Base-by-base conservation (phyloP, 2,329 filamentous ascomycete species). In the Exophiala sp. region DNA sequence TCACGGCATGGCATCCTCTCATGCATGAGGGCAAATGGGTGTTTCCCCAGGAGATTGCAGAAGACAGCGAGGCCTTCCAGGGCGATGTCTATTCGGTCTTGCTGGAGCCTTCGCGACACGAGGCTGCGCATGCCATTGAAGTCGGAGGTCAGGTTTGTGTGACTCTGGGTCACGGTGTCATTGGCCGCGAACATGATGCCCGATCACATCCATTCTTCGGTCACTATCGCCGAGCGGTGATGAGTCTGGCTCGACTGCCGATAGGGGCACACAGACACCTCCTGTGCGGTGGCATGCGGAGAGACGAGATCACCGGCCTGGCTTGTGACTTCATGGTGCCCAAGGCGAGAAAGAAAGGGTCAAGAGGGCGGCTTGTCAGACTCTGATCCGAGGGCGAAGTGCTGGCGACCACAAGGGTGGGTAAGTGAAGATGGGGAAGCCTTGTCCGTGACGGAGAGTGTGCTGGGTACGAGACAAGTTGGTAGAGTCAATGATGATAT, bases 1-100 rank as follows among this genome's bases (percentile, higher is more conserved):
- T 82, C 22, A 83, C 80, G 19, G 74, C 76, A 0, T 83, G 78
- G 77, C 81, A 83, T 60, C 80, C 80, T 1, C 63, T 83, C 2
- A 70, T 66, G 0, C 41, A 61, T 1, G 64, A 70, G 16, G 64
- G 51, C 7, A 57, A 46, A 2, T 81, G 76, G 77, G 56, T 51
- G 0, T 80, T 79, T 55, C 78, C 78, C 0, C 68, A 62, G 0
- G 53, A 71, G 0, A 57, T 72, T 1, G 62, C 68, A 0, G 57
- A 63, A 9, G 44, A 58, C 1, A 54, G 56, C 5, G 64, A 71
- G 0, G 58, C 64, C 2, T 80, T 78, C 44, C 21, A 22, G 16
- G 78, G 79, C 0, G 62, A 62, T 1, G 68, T 83, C 4, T 83
- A 80, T 65, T 82, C 79, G 0, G 65, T 82, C 1, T 61, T 83